Conservation (phyloP, 306 rosid species). For the Trifolium pratense region DNA sequence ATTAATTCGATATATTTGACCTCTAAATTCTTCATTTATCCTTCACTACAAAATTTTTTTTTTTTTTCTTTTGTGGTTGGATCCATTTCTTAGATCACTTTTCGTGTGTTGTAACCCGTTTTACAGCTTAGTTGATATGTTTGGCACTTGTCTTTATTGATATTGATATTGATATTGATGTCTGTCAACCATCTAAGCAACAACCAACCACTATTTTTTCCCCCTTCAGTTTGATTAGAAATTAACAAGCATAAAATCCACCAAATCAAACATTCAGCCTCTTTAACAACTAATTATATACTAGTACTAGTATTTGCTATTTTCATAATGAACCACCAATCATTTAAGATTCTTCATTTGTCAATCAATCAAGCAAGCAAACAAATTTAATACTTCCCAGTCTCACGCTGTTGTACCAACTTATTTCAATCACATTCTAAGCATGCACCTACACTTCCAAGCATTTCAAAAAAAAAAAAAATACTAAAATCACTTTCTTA, state of each 20-base stretch:
- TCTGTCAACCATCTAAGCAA: constrained; percentile 47
- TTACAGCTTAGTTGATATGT: constrained; percentile 1
- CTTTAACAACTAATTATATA: constrained; percentile 28
- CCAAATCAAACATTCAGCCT: constrained; percentile 42
- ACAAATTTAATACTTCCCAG: constrained; percentile 28
- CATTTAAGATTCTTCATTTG: constrained; percentile 49
- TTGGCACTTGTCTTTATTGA: constrained; percentile 3
- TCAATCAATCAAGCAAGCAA: constrained; percentile 17
- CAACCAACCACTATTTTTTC: constrained; percentile 25
- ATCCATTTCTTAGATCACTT: neutral
- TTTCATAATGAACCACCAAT: constrained; percentile 35
- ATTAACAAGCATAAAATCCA: constrained; percentile 36
- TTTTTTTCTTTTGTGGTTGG: no score
- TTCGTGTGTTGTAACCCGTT: neutral
- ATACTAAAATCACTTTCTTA: no score
- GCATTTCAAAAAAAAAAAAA: neutral
- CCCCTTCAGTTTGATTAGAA: neutral
- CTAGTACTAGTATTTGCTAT: constrained; percentile 11
- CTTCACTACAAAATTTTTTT: neutral
- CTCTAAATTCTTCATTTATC: neutral
- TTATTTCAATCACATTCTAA: constrained; percentile 17
- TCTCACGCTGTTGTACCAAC: constrained; percentile 44
- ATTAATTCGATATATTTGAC: no score
- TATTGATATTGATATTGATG: constrained; percentile 12
- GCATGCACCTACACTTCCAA: constrained; percentile 10